Percentiles rank a stretch among this genome's conserved stretches.
Conservation (phyloP, 768 basidiomycete genomes). For the Rhizopogon rudus region DNA sequence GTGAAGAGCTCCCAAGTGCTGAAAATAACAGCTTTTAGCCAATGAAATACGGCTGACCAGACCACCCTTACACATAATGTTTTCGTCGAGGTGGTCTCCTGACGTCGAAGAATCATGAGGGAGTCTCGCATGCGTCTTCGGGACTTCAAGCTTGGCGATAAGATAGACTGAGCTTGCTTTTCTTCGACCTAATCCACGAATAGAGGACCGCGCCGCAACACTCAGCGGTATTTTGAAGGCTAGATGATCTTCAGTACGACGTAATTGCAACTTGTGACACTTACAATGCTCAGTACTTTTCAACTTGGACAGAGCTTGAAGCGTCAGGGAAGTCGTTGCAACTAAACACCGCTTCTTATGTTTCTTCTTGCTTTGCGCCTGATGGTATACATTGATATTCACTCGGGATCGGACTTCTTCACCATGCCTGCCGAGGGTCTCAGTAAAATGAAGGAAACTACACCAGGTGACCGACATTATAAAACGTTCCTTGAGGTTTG, state of each 20-base stretch:
- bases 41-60: neutral
- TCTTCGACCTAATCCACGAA: conserved; percentile 5
- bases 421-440: conserved; percentile 27
- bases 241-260: conserved; percentile 14
- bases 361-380: conserved; percentile 60
- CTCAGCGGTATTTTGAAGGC: conserved; percentile 43
- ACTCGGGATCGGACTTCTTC: conserved; percentile 32
- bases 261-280: conserved; percentile 11
- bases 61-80: neutral
- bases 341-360: conserved; percentile 50
- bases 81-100: neutral
- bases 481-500: conserved; percentile 53
- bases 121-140: neutral
- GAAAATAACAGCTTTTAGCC: neutral
- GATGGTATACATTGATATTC: conserved; percentile 54
- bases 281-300: conserved; percentile 43
- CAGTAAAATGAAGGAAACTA: neutral
- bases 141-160: conserved; percentile 17
- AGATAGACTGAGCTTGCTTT: conserved; percentile 6
- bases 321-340: conserved; percentile 42
- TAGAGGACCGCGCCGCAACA: conserved; percentile 15
- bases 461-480: conserved; percentile 39
- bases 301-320: conserved; percentile 49
- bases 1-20: neutral
- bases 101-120: neutral